Evolutionary conservation across 2,329 filamentous ascomycete species (phyloP).

Genomic region (Cladophialophora carrionii): DNA sequence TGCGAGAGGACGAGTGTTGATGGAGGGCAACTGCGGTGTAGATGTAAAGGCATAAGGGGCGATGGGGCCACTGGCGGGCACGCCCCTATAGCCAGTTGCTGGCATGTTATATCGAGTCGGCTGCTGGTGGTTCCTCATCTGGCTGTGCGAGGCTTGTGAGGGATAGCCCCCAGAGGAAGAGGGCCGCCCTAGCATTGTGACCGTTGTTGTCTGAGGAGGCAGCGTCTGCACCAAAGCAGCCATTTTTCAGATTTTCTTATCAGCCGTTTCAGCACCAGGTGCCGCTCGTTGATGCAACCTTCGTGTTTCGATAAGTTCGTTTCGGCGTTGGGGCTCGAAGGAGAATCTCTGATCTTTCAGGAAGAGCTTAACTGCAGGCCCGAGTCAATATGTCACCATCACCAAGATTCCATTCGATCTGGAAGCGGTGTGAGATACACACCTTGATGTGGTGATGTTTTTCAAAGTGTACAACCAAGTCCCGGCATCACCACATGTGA

Average conservation of each 20-base stretch:
- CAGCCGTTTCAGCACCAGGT: constrained; percentile 5
- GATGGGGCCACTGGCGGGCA: constrained; percentile 65
- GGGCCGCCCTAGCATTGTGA: constrained; percentile 75
- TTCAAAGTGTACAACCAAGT: constrained; percentile 14
- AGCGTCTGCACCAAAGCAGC: constrained; percentile 82
- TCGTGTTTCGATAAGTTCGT: constrained; percentile 15
- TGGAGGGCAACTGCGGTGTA: constrained; percentile 64
- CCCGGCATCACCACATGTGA: constrained; percentile 21
- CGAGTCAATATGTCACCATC: constrained; percentile 12
- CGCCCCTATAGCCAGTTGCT: constrained; percentile 54
- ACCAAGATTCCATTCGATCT: background rate
- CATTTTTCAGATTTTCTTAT: constrained; percentile 60
- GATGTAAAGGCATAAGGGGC: constrained; percentile 77
- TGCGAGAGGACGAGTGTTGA: constrained; percentile 22
- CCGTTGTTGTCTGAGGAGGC: constrained; percentile 73
- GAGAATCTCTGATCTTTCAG: constrained; percentile 9
- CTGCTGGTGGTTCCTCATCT: constrained; percentile 54
- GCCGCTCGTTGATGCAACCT: background rate
- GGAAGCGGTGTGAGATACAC: constrained; percentile 4
- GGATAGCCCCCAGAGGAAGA: constrained; percentile 65
- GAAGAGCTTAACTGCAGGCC: constrained; percentile 1
- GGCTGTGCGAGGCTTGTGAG: constrained; percentile 41
- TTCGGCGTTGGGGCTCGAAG: constrained; percentile 13
- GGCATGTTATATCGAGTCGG: constrained; percentile 47
- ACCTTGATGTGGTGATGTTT: constrained; percentile 16